These are phyloP conservation scores for Crotalaria pallida DNA, from an alignment of 306 rosid genomes.

Conservation along the genomic window DNA sequence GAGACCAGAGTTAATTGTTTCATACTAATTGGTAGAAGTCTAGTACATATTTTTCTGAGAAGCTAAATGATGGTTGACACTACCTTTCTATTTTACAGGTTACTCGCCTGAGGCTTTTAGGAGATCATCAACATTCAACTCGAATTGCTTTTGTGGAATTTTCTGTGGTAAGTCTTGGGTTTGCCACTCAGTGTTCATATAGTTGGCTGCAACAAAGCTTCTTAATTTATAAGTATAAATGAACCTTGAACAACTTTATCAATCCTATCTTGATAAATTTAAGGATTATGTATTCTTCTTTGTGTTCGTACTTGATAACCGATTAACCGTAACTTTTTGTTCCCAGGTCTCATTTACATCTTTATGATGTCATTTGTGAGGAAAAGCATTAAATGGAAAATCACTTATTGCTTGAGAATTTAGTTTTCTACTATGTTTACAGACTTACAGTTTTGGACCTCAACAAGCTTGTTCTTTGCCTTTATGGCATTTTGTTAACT, in stretches of 20 bases:
- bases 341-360: background rate
- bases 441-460: background rate
- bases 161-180: constrained; percentile 42
- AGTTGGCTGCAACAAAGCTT: background rate
- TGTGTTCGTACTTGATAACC: background rate
- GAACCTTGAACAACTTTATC: background rate
- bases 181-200: background rate
- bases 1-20: constrained; percentile 17
- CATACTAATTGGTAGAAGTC: background rate
- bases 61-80: background rate
- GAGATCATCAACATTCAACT: constrained; percentile 93
- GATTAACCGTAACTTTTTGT: background rate
- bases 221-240: background rate
- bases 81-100: constrained; percentile 44
- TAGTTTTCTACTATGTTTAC: background rate
- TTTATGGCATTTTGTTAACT: background rate
- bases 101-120: constrained; percentile 94
- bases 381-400: too few species aligned
- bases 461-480: background rate
- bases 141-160: constrained; percentile 99
- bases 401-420: background rate
- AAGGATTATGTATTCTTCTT: background rate
- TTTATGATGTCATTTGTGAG: too few species aligned
- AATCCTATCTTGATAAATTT: background rate
- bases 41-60: constrained; percentile 8